phyloP scores from a whole-genome alignment of 768 basidiomycete species.

The Scleroderma citrinum region DNA sequence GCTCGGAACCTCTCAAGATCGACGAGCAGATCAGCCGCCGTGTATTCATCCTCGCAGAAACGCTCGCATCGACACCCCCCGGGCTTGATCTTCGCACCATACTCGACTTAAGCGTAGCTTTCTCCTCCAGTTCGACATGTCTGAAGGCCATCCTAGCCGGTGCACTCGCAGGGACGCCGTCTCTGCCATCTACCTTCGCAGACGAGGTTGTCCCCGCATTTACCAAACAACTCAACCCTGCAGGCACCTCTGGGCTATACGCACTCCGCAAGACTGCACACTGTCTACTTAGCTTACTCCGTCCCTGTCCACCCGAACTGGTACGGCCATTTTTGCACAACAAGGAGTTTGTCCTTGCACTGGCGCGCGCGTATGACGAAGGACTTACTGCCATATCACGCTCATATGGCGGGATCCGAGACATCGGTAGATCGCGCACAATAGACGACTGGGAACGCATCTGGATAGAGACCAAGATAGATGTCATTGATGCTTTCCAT shows the following conservation, averaged over 20 bases:
- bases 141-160: slow-evolving; percentile 40
- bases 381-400: slow-evolving; percentile 50
- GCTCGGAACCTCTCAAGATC: slow-evolving; percentile 20
- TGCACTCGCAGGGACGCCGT: slow-evolving; percentile 30
- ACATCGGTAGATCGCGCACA: slow-evolving; percentile 21
- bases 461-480: slow-evolving; percentile 70
- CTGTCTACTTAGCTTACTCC: slow-evolving; percentile 50
- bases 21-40: slow-evolving; percentile 44
- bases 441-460: slow-evolving; percentile 65
- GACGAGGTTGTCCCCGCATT: slow-evolving; percentile 54
- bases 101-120: slow-evolving; percentile 58
- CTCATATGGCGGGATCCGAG: slow-evolving; percentile 53
- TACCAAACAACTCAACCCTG: slow-evolving; percentile 39
- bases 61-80: slow-evolving; percentile 34
- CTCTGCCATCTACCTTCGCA: slow-evolving; percentile 30
- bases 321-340: slow-evolving; percentile 46
- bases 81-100: slow-evolving; percentile 49
- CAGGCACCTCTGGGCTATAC: slow-evolving; percentile 48
- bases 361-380: slow-evolving; percentile 56
- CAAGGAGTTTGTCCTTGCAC: slow-evolving; percentile 47
- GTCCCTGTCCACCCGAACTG: slow-evolving; percentile 42
- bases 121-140: slow-evolving; percentile 40
- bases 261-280: slow-evolving; percentile 58
- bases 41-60: slow-evolving; percentile 52
- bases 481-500: slow-evolving; percentile 66